Conservation (phyloP, 2,329 filamentous ascomycete species). For the Neonectria ditissima region DNA sequence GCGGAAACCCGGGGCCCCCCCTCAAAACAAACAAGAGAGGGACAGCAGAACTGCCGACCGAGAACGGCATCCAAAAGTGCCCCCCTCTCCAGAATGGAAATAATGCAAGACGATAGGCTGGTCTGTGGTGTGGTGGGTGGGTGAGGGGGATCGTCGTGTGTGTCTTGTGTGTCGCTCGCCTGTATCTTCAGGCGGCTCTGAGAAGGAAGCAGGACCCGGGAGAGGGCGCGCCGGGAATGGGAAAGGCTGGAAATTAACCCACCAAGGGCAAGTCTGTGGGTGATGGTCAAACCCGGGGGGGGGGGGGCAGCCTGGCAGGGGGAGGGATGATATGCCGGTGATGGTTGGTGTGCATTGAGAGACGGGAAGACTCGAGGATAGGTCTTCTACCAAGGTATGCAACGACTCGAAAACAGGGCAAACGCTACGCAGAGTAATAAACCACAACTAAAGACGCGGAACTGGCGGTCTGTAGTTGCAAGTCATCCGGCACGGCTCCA, state of each 20-base stretch:
- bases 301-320: too few relatives aligned
- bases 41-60: constrained; percentile 39
- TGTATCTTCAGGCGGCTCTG: constrained; percentile 10
- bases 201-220: background rate
- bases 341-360: background rate
- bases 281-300: constrained; percentile 13
- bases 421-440: background rate
- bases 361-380: background rate
- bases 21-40: constrained; percentile 22
- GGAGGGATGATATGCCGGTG: constrained; percentile 11
- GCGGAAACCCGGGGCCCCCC: constrained; percentile 30
- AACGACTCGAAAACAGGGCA: background rate
- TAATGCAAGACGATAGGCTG: constrained; percentile 30
- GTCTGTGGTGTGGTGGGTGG: constrained; percentile 4
- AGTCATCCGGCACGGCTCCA: background rate
- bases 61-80: constrained; percentile 37
- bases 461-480: constrained; percentile 16
- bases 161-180: constrained; percentile 1
- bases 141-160: constrained; percentile 22
- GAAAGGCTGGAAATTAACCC: constrained; percentile 18
- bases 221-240: background rate
- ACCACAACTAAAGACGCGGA: background rate
- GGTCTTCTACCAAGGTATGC: too few relatives aligned
- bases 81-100: constrained; percentile 10
- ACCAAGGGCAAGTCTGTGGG: constrained; percentile 12